Evolutionary conservation across 2,329 filamentous ascomycete genomes (phyloP).

Genomic region (Diaporthe sp.): DNA sequence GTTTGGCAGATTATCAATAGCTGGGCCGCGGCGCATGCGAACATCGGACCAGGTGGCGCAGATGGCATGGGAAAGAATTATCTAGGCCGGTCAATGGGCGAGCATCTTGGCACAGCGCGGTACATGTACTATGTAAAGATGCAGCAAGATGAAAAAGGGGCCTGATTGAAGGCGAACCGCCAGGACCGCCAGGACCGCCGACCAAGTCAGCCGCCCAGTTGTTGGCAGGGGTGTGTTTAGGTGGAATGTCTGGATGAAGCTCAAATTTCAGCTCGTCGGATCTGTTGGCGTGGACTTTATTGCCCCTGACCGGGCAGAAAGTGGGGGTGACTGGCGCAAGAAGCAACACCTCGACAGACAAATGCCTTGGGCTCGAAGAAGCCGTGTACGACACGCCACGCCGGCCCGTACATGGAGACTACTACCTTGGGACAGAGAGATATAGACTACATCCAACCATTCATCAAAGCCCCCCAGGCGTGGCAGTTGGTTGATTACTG

Average conservation of each 20-base stretch:
- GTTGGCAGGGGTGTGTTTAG: constrained; percentile 18
- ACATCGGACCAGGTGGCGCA: constrained; percentile 2
- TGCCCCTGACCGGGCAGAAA: constrained; percentile 25
- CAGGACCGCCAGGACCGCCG: constrained; percentile 4
- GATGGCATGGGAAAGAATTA: neutral
- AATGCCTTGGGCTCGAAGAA: neutral
- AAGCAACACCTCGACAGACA: neutral
- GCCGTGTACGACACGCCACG: constrained; percentile 7
- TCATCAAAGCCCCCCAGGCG: neutral
- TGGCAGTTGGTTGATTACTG: constrained; percentile 12
- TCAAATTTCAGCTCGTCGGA: constrained; percentile 26
- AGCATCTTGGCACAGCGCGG: neutral
- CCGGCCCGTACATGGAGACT: neutral
- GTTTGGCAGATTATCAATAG: neutral
- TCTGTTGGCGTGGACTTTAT: constrained; percentile 23
- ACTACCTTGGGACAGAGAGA: neutral
- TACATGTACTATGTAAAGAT: neutral
- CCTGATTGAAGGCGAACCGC: neutral
- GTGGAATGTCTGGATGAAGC: constrained; percentile 23
- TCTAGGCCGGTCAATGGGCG: neutral
- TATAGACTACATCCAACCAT: neutral
- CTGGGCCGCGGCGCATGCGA: neutral
- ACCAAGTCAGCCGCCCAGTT: constrained; percentile 5
- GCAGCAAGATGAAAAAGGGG: neutral
- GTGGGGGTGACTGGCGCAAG: constrained; percentile 16